Evolutionary conservation across 1,139 yeast species (phyloP).

Genomic region (Scheffersomyces titani): DNA sequence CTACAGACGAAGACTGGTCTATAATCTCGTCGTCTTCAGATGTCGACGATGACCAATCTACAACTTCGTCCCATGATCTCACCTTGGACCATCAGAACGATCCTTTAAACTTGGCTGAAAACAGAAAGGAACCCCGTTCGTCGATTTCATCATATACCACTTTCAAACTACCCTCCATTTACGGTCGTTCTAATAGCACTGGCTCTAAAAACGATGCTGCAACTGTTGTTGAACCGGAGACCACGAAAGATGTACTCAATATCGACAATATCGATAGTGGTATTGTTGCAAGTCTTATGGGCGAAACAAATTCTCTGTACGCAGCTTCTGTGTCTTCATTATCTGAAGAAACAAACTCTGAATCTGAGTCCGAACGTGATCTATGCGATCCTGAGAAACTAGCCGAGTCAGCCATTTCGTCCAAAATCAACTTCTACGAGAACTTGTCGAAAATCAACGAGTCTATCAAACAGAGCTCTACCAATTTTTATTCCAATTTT

Average conservation of each 20-base stretch:
- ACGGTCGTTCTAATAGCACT: not conserved
- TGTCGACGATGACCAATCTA: conserved; percentile 37
- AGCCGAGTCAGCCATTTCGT: not conserved
- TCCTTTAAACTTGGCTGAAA: not conserved
- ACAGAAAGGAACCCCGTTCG: not conserved
- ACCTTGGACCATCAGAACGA: not conserved
- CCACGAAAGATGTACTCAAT: not conserved
- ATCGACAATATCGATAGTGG: not conserved
- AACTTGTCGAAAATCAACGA: conserved; percentile 24
- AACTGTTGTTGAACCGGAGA: not conserved
- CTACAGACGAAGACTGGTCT: conserved; percentile 43
- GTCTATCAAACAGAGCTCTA: conserved; percentile 27
- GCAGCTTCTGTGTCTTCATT: not conserved
- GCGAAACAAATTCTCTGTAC: not conserved
- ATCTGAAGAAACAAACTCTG: not conserved
- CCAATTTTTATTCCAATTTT: conserved; percentile 22
- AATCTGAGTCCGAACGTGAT: not conserved
- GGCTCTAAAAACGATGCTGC: not conserved
- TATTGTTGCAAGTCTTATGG: not conserved
- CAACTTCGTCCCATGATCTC: conserved; percentile 13
- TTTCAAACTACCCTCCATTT: not conserved
- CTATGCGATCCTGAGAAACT: not conserved
- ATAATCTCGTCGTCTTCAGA: conserved; percentile 48
- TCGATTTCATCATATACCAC: not conserved
- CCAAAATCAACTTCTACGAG: conserved; percentile 28